Base-by-base conservation (phyloP, 225 moss, liverwort and hornwort genomes). In the Marchantia polymorpha region DNA sequence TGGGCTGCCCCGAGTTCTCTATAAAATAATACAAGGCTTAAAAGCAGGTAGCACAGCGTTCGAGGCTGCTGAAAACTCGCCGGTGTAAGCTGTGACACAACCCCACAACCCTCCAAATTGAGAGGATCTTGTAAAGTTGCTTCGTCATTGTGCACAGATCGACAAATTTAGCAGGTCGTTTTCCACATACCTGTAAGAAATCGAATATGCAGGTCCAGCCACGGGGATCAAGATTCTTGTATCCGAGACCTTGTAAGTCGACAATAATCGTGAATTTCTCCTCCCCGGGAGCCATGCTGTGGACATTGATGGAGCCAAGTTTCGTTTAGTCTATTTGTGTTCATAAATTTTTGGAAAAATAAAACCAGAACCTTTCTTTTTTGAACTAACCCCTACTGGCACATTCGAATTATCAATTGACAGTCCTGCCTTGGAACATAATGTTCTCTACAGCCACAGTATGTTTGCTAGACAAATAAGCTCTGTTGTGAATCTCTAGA, bases 191-290 rank as follows among this genome's bases (percentile, higher is more conserved):
- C 86, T 91, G 91, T 77, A 91, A 72, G 59, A 89, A 91, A 76
- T 89, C 91, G 52, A 91, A 91, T 52, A 84, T 74, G 47, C 82
- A 71, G 27, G 85, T 88, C 89, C 89, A 91, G 59, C 89, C 91
- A n/a, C 91, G 91, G 22, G 85, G 85, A 69, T 91, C 91, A 22
- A 91, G 80, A 69, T 91, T 91, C 73, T 83, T 91, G 68, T 82
- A 88, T 4, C 63, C 78, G 48, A 91, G 81, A 26, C 89, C 87
- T 26, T 84, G 52, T 61, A 91, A 78, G 50, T 89, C 87, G 63
- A 88, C 79, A 46, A 91, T 83, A 53, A 86, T 76, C 53, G 81
- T 85, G 52, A 91, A 89, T 48, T 85, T 89, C 83, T 91, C 90
- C 81, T 89, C 83, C 27, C 89, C 90, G 52, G 89, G 84, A 61